These are phyloP conservation scores for Candida silvatica DNA, from an alignment of 805 yeast genomes.

Conservation along the genomic window DNA sequence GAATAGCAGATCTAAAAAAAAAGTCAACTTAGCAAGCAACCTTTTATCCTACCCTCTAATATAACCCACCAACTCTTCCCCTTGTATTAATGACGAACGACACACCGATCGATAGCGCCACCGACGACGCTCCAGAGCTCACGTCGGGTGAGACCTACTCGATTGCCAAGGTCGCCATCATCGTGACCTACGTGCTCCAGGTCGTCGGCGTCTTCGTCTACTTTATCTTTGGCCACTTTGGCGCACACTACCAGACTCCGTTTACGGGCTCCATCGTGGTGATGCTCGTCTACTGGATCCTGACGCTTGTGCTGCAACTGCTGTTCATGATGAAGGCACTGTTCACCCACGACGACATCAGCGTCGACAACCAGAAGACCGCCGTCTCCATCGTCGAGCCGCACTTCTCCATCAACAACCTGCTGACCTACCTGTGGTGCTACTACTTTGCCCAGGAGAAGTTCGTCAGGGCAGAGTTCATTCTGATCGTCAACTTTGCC, in stretches of 20 bases:
- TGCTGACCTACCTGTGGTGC: conserved; percentile 56
- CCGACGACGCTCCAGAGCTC: too few relatives aligned
- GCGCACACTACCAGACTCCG: conserved; percentile 48
- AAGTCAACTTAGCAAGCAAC: too few relatives aligned
- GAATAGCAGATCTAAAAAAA: too few relatives aligned
- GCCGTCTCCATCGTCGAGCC: conserved; percentile 38
- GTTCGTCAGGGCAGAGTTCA: conserved; percentile 50
- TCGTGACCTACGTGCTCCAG: conserved; percentile 47
- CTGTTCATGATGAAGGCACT: conserved; percentile 37
- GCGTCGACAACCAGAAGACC: conserved; percentile 20
- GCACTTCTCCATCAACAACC: conserved; percentile 58
- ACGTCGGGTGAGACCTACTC: too few relatives aligned
- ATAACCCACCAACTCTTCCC: too few relatives aligned
- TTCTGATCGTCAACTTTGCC: conserved; percentile 49
- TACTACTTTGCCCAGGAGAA: conserved; percentile 49
- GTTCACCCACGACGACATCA: conserved; percentile 14
- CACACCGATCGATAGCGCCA: too few relatives aligned
- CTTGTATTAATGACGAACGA: too few relatives aligned
- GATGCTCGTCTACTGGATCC: conserved; percentile 48
- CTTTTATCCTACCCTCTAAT: too few relatives aligned
- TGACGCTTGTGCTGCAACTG: conserved; percentile 44
- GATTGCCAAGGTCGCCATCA: conserved; percentile 31
- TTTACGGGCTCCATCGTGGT: conserved; percentile 51
- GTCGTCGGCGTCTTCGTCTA: conserved; percentile 47
- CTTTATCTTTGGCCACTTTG: conserved; percentile 46